Evolutionary conservation across 371 early-diverging fungal species (phyloP), one percentile per base, ranked within the genome.

Genomic region (Mortierella sp.): DNA sequence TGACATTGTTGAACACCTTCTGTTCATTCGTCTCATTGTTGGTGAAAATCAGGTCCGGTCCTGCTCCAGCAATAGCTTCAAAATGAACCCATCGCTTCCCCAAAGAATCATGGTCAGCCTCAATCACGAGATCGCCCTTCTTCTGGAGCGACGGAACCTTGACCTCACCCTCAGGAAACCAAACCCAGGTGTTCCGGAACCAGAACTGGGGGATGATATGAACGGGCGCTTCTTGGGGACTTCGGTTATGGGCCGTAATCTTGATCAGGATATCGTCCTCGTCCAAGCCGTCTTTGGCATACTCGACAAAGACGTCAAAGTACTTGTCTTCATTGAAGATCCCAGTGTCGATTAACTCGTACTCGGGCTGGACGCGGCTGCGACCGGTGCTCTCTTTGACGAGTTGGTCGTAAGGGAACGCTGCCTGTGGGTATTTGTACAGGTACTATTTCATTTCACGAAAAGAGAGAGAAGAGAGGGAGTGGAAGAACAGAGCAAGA

Each of bases 21-120:
- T 82, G 12, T 4, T 75, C 24, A 56, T 90, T 90, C 10, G 90
- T 82, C 29, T 90, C 90, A 58, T 90, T 90, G 70, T 89, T 88
- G 43, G 88, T 87, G 54, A 90, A 90, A 16, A 90, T 70, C 21
- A 88, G 65, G n/a, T 87, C 87, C 0, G 85, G 82, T 0, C 44
- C 70, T 8, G 60, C 46, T 24, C 71, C 58, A 7, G 75, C 55
- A 11, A 21, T 54, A 11, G 63, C 55, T n/a, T 78, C 86, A 14
- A 79, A 85, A 60, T 85, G 82, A 41, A 85, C 54, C 74, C 60
- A 85, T 35, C 77, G 68, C 7, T 81, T 51, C 0, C 82, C 82
- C 16, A 85, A 46, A 1, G 77, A 54, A 32, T 82, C 75, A 48
- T 85, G 86, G 3, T 75, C 41, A 18, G 80, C 80, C 70, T 85